Evolutionary conservation across 495 filamentous ascomycete species (phyloP).

Genomic region (Lasiosphaeriaceae sp.): DNA sequence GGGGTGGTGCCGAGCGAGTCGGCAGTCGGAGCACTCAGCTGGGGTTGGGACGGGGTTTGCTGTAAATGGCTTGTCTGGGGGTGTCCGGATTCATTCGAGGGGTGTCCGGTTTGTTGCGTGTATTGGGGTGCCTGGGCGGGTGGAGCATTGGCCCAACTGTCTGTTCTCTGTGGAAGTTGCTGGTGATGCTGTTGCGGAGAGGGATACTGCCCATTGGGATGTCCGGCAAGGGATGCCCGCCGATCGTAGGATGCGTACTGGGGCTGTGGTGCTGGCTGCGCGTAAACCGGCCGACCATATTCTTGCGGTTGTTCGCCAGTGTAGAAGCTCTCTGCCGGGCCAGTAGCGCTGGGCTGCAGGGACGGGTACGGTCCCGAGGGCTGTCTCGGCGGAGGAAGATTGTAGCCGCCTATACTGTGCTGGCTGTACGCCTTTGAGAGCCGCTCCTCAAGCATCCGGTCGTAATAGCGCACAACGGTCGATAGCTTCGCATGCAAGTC

Average conservation of each 20-base stretch:
- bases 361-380: conserved; percentile 64
- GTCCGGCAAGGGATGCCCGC: conserved; percentile 32
- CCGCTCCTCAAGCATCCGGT: conserved; percentile 94
- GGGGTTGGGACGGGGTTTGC: conserved; percentile 31
- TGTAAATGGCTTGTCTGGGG: conserved; percentile 26
- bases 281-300: conserved; percentile 42
- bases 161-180: conserved; percentile 40
- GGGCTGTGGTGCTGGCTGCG: conserved; percentile 31
- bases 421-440: conserved; percentile 89
- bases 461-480: conserved; percentile 97
- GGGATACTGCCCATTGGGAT: conserved; percentile 41
- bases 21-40: conserved; percentile 14
- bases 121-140: conserved; percentile 31
- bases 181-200: conserved; percentile 23
- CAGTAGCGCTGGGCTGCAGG: conserved; percentile 50
- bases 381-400: conserved; percentile 46
- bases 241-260: conserved; percentile 39
- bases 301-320: conserved; percentile 60
- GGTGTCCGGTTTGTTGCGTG: conserved; percentile 32
- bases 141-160: conserved; percentile 39
- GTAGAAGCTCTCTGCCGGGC: conserved; percentile 76
- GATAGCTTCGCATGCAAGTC: conserved; percentile 93
- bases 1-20: conserved; percentile 28
- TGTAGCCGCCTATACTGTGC: conserved; percentile 58
- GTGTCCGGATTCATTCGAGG: conserved; percentile 26